Conservation (phyloP, 768 basidiomycete genomes). For the Leccinum subtestaceum region DNA sequence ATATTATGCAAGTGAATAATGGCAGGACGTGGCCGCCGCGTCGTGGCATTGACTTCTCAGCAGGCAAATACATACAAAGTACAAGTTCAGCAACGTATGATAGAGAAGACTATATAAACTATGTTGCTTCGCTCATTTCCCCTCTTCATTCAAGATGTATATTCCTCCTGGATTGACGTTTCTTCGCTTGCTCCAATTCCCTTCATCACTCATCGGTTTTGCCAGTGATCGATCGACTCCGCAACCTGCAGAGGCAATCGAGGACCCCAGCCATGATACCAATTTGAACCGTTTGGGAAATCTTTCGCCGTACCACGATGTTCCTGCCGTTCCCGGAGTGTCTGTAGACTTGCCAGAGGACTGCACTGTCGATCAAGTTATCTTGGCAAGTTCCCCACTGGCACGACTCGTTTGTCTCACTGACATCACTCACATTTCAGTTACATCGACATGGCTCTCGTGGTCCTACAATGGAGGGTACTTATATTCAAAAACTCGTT, state of each 20-base stretch:
- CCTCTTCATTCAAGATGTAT: conserved; percentile 12
- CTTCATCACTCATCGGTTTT: background rate
- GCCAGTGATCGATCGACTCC: background rate
- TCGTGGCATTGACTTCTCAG: no score
- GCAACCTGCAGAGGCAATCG: background rate
- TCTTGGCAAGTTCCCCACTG: conserved; percentile 30
- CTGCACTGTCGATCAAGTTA: conserved; percentile 40
- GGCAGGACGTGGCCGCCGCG: background rate
- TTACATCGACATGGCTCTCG: conserved; percentile 43
- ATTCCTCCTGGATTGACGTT: conserved; percentile 11
- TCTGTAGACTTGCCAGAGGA: conserved; percentile 34
- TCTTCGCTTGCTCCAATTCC: conserved; percentile 14
- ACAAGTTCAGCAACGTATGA: no score
- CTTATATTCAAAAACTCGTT: conserved; percentile 32
- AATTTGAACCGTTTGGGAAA: conserved; percentile 30
- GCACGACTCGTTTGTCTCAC: background rate
- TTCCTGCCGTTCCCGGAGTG: conserved; percentile 28
- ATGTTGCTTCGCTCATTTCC: background rate
- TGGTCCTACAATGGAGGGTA: conserved; percentile 29
- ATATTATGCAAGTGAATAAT: no score
- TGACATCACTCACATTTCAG: conserved; percentile 21
- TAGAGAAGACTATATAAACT: background rate
- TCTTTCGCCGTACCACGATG: conserved; percentile 38
- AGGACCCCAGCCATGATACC: background rate
- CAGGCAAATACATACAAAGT: background rate